Evolutionary conservation across 2,329 filamentous ascomycete species (phyloP).

Genomic region (Lachnellula willkommii): DNA sequence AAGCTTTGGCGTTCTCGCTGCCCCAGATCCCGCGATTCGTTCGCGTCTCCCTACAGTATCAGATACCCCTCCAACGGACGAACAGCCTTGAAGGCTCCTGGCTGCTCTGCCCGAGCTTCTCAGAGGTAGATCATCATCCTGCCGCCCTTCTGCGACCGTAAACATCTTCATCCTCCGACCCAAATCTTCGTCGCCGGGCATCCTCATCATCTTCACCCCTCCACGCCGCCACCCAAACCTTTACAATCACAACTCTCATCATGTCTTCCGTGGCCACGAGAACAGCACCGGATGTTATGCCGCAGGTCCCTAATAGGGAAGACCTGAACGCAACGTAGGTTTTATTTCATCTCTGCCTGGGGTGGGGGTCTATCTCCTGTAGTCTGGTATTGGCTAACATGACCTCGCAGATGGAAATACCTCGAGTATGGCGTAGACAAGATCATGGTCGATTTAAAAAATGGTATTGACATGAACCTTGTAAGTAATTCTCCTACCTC

Average conservation of each 20-base stretch:
- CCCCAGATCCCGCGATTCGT: conserved; percentile 1
- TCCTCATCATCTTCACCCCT: neutral
- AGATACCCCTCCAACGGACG: conserved; percentile 1
- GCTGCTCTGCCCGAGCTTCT: neutral
- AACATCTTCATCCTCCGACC: neutral
- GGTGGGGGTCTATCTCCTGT: neutral
- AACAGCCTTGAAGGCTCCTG: neutral
- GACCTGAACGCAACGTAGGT: conserved; percentile 59
- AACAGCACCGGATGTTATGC: conserved; percentile 37
- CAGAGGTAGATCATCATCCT: neutral
- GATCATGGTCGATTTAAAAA: conserved; percentile 89
- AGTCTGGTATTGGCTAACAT: conserved; percentile 6
- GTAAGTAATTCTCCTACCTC: conserved; percentile 40
- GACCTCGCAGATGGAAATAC: conserved; percentile 69
- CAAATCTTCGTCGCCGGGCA: neutral
- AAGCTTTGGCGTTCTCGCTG: neutral
- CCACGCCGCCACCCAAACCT: neutral
- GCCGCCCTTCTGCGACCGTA: neutral
- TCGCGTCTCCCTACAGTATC: conserved; percentile 10
- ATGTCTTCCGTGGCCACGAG: conserved; percentile 18
- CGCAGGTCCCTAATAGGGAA: conserved; percentile 55
- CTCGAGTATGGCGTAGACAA: conserved; percentile 81
- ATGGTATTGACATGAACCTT: conserved; percentile 89
- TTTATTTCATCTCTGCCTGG: neutral
- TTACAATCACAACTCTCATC: neutral